Conservation (phyloP, 73 alveolate genomes). For the Paramecium sexaurelia region DNA sequence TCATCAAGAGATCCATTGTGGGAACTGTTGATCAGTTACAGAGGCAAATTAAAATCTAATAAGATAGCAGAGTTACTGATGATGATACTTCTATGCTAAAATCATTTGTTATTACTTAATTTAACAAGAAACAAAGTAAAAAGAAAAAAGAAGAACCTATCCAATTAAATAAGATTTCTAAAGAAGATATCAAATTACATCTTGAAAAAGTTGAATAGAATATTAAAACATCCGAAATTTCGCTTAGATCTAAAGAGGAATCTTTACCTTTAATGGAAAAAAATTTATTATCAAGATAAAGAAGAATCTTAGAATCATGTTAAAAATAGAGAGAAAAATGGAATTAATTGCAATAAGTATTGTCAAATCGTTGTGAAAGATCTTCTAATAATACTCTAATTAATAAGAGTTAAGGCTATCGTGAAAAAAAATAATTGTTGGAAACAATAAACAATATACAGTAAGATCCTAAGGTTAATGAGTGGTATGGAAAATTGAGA, state of each 20-base stretch:
- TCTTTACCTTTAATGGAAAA: not conserved
- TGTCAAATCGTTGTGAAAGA: not conserved
- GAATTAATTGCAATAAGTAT: not conserved
- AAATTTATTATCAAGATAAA: not conserved
- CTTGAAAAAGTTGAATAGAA: not conserved
- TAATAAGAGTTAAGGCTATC: not conserved
- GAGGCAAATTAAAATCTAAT: not conserved
- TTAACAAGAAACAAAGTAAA: not conserved
- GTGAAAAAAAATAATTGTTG: not conserved
- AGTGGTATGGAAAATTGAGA: not conserved
- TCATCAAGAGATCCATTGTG: constrained; percentile 59
- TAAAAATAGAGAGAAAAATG: constrained; percentile 1
- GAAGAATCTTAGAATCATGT: not conserved
- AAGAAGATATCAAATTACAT: not conserved
- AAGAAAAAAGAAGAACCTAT: not conserved
- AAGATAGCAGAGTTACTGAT: not conserved
- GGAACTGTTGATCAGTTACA: constrained; percentile 49
- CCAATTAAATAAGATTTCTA: not conserved
- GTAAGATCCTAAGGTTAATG: not conserved
- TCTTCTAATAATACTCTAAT: not conserved
- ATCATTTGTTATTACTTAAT: not conserved
- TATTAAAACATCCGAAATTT: not conserved
- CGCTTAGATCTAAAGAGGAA: not conserved
- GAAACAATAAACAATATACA: not conserved
- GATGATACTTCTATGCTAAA: not conserved